A percentile compares a stretch with the other conserved stretches of the same genome.
phyloP scores from a whole-genome alignment of 306 rosid genomes.

The Glycyrrhiza uralensis region DNA sequence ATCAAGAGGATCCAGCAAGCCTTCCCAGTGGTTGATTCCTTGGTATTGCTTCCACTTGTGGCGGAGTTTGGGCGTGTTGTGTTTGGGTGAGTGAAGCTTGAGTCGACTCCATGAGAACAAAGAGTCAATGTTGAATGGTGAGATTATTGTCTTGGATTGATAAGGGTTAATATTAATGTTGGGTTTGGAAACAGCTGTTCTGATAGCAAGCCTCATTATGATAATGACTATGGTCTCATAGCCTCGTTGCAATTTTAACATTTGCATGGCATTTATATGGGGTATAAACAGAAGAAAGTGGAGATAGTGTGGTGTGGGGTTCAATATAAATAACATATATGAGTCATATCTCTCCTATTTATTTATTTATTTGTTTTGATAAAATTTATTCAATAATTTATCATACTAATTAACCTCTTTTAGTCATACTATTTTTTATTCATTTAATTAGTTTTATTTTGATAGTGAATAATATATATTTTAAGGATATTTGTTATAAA shows the following conservation, averaged over 20 bases:
- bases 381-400: no score
- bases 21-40: conserved; percentile 62
- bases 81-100: not conserved
- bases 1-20: conserved; percentile 77
- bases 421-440: no score
- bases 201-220: not conserved
- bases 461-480: no score
- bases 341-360: no score
- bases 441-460: no score
- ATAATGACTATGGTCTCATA: no score
- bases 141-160: conserved; percentile 1
- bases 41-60: conserved; percentile 67
- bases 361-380: no score
- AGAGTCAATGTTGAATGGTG: conserved; percentile 34
- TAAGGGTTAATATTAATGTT: not conserved
- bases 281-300: no score
- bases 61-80: conserved; percentile 32
- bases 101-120: conserved; percentile 16
- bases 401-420: no score
- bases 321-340: no score
- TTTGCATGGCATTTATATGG: conserved; percentile 15
- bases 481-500: no score
- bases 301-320: no score
- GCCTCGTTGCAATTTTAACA: conserved; percentile 1
- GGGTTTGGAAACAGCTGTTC: not conserved